Base-by-base conservation (phyloP, 2,329 filamentous ascomycete genomes). In the Beauveria scarabaeidicola region DNA sequence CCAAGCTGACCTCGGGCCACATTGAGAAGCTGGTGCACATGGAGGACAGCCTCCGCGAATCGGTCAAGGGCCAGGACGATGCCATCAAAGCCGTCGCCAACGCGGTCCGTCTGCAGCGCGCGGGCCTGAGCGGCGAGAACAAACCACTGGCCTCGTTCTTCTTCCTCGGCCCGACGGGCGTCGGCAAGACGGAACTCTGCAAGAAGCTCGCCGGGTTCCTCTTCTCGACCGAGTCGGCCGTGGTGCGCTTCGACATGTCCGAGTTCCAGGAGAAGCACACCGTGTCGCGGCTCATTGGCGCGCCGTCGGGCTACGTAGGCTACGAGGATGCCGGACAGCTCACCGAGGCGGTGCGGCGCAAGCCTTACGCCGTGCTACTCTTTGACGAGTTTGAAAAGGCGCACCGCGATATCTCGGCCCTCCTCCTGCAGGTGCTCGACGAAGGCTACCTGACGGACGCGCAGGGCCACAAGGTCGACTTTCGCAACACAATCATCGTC, bases 351-450 rank as follows among this genome's bases (percentile, higher is more conserved):
- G 91, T 99, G 3, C 85, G 94, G 60, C 84, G 94, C 61, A 97
- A 97, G 72, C 94, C 94, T 0, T 97, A 97, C 66, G 92, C 93
- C 0, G 91, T 99, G 0, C 80, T 99, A 0, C 81, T 99, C 1
- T 96, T 99, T 66, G 94, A 99, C 71, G 94, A 97, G 71, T 97
- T 97, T 66, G 94, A 99, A 70, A 97, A 99, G 72, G 94, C 93
- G 0, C 94, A 97, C 70, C 87, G 90, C 58, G 94, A 99, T 67
- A 97, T 97, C 64, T 95, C 91, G 0, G 88, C 92, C 0, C 79
- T 99, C 3, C 81, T 99, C 4, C 82, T 99, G 4, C 94, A 97
- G 73, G 93, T 97, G 0, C 83, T 99, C 0, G 94, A 97, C 69
- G 94, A 97, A 72, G 94, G 94, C 3, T 97, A 94, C 77, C 81